phyloP scores from a whole-genome alignment of 1,284 basidiomycete genomes.

The Malassezia pachydermatis region DNA sequence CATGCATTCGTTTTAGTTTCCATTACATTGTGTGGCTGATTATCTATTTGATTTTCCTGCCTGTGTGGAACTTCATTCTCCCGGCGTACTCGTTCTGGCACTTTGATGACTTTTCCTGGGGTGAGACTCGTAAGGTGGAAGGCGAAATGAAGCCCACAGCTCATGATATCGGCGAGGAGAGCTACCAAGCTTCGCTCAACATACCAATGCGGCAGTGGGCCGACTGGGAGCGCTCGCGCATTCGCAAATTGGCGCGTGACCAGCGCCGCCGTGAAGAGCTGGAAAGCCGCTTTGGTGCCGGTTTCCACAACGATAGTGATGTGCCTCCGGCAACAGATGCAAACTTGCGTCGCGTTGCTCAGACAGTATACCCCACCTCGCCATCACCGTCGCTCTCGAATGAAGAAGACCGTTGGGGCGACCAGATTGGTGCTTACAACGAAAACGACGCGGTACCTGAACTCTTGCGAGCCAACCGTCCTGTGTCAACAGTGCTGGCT shows the following conservation, averaged over 20 bases:
- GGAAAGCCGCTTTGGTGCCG: conserved; percentile 53
- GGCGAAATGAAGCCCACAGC: conserved; percentile 54
- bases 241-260: conserved; percentile 81
- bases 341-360: neutral
- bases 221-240: conserved; percentile 94
- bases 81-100: conserved; percentile 97
- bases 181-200: conserved; percentile 54
- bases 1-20: conserved; percentile 85
- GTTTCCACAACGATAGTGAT: conserved; percentile 58
- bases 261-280: conserved; percentile 57
- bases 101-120: conserved; percentile 99
- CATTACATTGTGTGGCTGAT: conserved; percentile 97
- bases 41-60: conserved; percentile 64
- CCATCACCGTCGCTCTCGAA: conserved; percentile 25
- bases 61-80: conserved; percentile 54
- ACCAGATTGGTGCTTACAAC: conserved; percentile 50
- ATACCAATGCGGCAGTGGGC: conserved; percentile 93
- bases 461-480: conserved; percentile 4
- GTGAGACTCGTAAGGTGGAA: conserved; percentile 93
- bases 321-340: neutral
- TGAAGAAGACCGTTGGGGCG: conserved; percentile 84
- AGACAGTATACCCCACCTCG: conserved; percentile 17
- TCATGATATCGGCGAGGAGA: conserved; percentile 62
- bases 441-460: conserved; percentile 12
- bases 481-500: conserved; percentile 1